Percentiles rank a stretch among this genome's conserved stretches.
Conservation (phyloP, 495 filamentous ascomycete species). For the Margaritispora aquatica region DNA sequence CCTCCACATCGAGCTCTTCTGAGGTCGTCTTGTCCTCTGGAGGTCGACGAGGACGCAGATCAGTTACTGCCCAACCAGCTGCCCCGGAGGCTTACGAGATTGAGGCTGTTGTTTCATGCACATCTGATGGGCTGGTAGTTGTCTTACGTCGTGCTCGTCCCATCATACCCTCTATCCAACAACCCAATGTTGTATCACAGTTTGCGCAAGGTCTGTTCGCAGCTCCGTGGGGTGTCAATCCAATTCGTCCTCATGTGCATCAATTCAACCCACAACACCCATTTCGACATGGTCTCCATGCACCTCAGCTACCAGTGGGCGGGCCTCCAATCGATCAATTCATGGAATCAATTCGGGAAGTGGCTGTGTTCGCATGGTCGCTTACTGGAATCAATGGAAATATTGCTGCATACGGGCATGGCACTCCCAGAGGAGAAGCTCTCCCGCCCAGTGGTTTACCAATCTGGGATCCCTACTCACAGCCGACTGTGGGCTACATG, state of each 20-base stretch:
- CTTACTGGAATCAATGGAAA: conserved; percentile 76
- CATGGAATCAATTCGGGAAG: conserved; percentile 76
- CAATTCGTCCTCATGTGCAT: conserved; percentile 20
- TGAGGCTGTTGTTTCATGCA: conserved; percentile 85
- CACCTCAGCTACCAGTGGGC: conserved; percentile 25
- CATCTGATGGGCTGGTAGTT: conserved; percentile 83
- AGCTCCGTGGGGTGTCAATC: conserved; percentile 64
- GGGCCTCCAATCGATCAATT: conserved; percentile 55
- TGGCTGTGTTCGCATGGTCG: conserved; percentile 79
- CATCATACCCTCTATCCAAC: conserved; percentile 52
- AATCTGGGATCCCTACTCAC: conserved; percentile 38
- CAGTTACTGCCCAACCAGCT: not conserved
- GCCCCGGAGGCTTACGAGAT: conserved; percentile 49
- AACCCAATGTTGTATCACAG: conserved; percentile 36
- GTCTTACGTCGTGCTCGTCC: conserved; percentile 72
- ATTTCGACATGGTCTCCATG: conserved; percentile 21
- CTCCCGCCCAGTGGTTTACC: conserved; percentile 52
- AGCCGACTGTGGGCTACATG: not conserved
- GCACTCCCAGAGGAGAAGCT: conserved; percentile 53
- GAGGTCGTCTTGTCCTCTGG: not conserved
- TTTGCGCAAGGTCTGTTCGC: conserved; percentile 68
- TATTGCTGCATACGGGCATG: conserved; percentile 55
- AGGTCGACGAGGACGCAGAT: not conserved
- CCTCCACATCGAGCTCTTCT: conserved; percentile 17
- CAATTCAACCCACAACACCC: conserved; percentile 30